Conservation (phyloP, 106 monocot species). For the Vanilla planifolia region DNA sequence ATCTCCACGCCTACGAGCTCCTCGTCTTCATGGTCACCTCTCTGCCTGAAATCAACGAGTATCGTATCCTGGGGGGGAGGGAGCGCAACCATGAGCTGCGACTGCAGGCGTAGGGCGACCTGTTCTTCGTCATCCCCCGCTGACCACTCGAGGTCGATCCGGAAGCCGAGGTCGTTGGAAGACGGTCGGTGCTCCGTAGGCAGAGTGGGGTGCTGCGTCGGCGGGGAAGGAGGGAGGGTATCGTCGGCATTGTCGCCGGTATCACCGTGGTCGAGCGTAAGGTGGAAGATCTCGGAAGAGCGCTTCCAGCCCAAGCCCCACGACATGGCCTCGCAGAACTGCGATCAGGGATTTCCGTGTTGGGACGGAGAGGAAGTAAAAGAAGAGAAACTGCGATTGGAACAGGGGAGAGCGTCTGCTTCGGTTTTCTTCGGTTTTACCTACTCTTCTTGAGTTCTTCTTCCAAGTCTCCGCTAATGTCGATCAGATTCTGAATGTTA, state of each 20-base stretch:
- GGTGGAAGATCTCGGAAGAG: slow-evolving; percentile 82
- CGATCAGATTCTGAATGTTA: too few species aligned
- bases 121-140: slow-evolving; percentile 94
- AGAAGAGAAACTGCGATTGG: too few species aligned
- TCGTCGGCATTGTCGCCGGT: slow-evolving; percentile 5
- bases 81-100: slow-evolving; percentile 84
- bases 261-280: slow-evolving; percentile 73
- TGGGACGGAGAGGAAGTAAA: too few species aligned
- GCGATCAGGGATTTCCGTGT: not conserved
- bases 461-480: too few species aligned
- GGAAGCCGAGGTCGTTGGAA: slow-evolving; percentile 41
- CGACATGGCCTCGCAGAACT: slow-evolving; percentile 41
- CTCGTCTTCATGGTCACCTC: slow-evolving; percentile 14
- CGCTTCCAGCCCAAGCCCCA: slow-evolving; percentile 99
- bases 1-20: slow-evolving; percentile 45
- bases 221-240: not conserved
- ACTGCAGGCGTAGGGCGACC: slow-evolving; percentile 91
- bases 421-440: too few species aligned
- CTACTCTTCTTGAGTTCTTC: too few species aligned
- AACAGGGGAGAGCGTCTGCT: too few species aligned
- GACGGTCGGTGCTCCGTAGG: slow-evolving; percentile 6
- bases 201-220: slow-evolving; percentile 2
- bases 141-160: slow-evolving; percentile 92
- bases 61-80: slow-evolving; percentile 83
- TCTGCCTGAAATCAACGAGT: slow-evolving; percentile 28